These are phyloP conservation scores for Arthrobotrys entomopaga DNA, from an alignment of 2,329 filamentous ascomycete genomes.

Conservation along the genomic window DNA sequence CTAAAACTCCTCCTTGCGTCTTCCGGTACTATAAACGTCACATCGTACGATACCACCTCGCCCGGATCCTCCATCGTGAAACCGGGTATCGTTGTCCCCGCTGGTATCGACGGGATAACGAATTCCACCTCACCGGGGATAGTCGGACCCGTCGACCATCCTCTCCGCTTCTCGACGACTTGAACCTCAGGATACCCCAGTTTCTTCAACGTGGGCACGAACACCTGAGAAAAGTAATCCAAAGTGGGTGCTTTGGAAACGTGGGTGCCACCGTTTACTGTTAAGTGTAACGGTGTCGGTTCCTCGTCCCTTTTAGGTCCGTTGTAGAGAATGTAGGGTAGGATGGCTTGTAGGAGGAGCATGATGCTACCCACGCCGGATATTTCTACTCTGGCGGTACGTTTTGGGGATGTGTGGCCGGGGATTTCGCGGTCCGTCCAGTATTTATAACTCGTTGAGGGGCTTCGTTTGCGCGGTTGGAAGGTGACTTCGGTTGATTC, in stretches of 20 bases:
- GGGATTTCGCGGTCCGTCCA: constrained; percentile 61
- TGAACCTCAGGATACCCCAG: constrained; percentile 46
- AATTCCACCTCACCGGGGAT: constrained; percentile 65
- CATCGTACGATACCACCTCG: constrained; percentile 65
- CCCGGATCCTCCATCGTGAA: constrained; percentile 60
- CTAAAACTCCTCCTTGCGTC: constrained; percentile 54
- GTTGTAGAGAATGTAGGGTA: constrained; percentile 68
- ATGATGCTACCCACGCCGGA: constrained; percentile 68
- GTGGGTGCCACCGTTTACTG: constrained; percentile 71
- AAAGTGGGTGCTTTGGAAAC: constrained; percentile 69
- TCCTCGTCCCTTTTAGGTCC: constrained; percentile 26
- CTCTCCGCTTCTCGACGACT: constrained; percentile 62
- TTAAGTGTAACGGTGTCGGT: constrained; percentile 64
- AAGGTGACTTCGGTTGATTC: constrained; percentile 66
- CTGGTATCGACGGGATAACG: constrained; percentile 63
- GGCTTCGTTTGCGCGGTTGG: constrained; percentile 29
- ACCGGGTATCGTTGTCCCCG: constrained; percentile 62
- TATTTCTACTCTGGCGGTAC: constrained; percentile 63
- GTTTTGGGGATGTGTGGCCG: constrained; percentile 35
- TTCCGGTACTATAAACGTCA: constrained; percentile 67
- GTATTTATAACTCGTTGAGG: constrained; percentile 32
- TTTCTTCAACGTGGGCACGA: constrained; percentile 67
- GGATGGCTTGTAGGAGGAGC: constrained; percentile 70
- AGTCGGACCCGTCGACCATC: constrained; percentile 67
- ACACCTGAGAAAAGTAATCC: constrained; percentile 72